phyloP scores from a whole-genome alignment of 345 rosid genomes.

The Camelina neglecta region DNA sequence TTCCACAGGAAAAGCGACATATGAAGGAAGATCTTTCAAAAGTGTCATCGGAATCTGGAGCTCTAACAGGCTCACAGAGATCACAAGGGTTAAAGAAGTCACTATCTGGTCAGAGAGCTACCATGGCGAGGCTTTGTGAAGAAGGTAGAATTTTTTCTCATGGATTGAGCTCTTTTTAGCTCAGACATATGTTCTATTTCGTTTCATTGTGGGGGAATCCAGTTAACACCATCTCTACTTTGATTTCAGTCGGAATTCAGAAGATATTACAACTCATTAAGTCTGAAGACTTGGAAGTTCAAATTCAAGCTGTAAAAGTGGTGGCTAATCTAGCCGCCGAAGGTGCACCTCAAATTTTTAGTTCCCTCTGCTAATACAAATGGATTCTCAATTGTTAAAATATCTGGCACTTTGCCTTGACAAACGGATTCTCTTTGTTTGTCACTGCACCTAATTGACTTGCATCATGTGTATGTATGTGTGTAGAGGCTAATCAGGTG shows the following conservation, averaged over 20 bases:
- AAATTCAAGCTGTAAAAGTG: slow-evolving; percentile 90
- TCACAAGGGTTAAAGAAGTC: slow-evolving; percentile 63
- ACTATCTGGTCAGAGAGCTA: slow-evolving; percentile 74
- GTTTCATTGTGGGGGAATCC: slow-evolving; percentile 15
- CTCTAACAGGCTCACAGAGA: slow-evolving; percentile 51
- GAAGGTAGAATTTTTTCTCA: slow-evolving; percentile 59
- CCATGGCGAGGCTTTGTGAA: slow-evolving; percentile 92
- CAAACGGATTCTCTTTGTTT: background rate
- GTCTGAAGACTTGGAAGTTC: slow-evolving; percentile 88
- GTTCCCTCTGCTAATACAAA: background rate
- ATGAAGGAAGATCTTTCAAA: slow-evolving; percentile 59
- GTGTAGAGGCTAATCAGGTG: slow-evolving; percentile 78
- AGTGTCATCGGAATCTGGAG: slow-evolving; percentile 54
- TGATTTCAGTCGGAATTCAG: slow-evolving; percentile 75
- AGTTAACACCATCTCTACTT: slow-evolving; percentile 32
- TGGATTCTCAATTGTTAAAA: slow-evolving; percentile 6
- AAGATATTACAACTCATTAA: slow-evolving; percentile 75
- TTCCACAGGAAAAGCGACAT: slow-evolving; percentile 53
- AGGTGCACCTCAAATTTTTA: slow-evolving; percentile 51
- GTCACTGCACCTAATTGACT: slow-evolving; percentile 20
- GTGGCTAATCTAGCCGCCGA: slow-evolving; percentile 98
- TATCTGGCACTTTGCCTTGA: background rate
- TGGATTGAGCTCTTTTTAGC: slow-evolving; percentile 1
- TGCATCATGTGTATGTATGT: slow-evolving; percentile 21
- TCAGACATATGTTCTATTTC: background rate